Evolutionary conservation across 495 filamentous ascomycete species (phyloP).

Genomic region (Lindgomyces ingoldianus): DNA sequence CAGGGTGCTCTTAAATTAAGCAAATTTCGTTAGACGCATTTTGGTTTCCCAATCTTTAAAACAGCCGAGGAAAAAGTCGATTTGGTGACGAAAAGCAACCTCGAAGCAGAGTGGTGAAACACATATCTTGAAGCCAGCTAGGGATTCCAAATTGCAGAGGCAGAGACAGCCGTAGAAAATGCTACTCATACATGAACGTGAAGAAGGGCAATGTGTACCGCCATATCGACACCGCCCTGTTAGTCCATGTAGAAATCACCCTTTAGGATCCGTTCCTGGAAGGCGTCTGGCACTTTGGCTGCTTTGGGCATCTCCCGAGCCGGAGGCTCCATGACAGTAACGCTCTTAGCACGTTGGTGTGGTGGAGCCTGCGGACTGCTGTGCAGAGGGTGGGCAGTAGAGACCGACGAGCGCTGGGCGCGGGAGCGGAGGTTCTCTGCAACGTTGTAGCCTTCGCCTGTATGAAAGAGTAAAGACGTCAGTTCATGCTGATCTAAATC

Average conservation of each 20-base stretch:
- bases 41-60: neutral
- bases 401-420: constrained; percentile 77
- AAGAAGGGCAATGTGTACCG: constrained; percentile 11
- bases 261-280: constrained; percentile 94
- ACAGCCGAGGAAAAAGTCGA: neutral
- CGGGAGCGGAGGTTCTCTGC: constrained; percentile 88
- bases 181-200: constrained; percentile 25
- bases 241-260: constrained; percentile 98
- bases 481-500: constrained; percentile 56
- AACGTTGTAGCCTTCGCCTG: constrained; percentile 94
- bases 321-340: constrained; percentile 67
- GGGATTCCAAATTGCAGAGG: neutral
- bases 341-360: constrained; percentile 61
- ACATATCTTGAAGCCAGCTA: neutral
- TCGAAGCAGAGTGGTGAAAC: neutral
- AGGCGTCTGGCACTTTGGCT: constrained; percentile 73
- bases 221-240: constrained; percentile 14
- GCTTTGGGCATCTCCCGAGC: constrained; percentile 48
- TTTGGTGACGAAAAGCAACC: neutral
- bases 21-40: neutral
- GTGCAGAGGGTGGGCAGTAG: constrained; percentile 38
- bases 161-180: constrained; percentile 5
- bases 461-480: constrained; percentile 56
- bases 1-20: neutral
- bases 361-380: constrained; percentile 40